phyloP scores from a whole-genome alignment of 345 rosid species.

The Gossypium sturtianum region DNA sequence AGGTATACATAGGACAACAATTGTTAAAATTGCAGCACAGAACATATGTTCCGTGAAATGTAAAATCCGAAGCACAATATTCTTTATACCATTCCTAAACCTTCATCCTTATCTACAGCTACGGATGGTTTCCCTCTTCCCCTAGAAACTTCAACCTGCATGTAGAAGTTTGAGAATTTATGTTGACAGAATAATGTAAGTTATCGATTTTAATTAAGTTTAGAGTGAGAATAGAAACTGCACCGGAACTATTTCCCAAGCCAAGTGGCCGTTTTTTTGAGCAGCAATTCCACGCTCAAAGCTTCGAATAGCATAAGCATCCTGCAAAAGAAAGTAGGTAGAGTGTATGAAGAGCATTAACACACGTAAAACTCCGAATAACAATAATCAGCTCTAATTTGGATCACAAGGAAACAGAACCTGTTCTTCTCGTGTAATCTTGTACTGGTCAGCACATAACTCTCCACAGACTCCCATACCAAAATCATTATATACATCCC shows the following conservation, averaged over 20 bases:
- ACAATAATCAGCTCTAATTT: background rate
- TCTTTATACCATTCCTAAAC: slow-evolving; percentile 62
- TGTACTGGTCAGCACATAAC: slow-evolving; percentile 74
- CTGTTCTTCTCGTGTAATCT: slow-evolving; percentile 75
- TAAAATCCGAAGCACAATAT: background rate
- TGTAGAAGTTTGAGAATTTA: slow-evolving; percentile 14
- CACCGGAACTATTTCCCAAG: slow-evolving; percentile 89
- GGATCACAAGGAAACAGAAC: slow-evolving; percentile 26
- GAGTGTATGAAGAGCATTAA: background rate
- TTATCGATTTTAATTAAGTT: background rate
- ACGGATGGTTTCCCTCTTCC: slow-evolving; percentile 71
- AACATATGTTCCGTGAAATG: background rate
- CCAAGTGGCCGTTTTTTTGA: slow-evolving; percentile 55
- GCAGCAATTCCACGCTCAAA: slow-evolving; percentile 81
- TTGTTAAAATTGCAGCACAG: background rate
- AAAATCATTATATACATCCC: slow-evolving; percentile 95
- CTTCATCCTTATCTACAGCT: slow-evolving; percentile 74
- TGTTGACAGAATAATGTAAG: background rate
- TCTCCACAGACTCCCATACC: slow-evolving; percentile 93
- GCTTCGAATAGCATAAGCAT: slow-evolving; percentile 77
- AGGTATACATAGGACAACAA: background rate
- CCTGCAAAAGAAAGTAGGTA: slow-evolving; percentile 39
- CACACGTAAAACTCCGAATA: background rate
- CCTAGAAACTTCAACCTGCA: slow-evolving; percentile 76
- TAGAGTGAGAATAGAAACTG: slow-evolving; percentile 15